phyloP scores from a whole-genome alignment of 805 yeast species.

The Metschnikowia picachoensis region DNA sequence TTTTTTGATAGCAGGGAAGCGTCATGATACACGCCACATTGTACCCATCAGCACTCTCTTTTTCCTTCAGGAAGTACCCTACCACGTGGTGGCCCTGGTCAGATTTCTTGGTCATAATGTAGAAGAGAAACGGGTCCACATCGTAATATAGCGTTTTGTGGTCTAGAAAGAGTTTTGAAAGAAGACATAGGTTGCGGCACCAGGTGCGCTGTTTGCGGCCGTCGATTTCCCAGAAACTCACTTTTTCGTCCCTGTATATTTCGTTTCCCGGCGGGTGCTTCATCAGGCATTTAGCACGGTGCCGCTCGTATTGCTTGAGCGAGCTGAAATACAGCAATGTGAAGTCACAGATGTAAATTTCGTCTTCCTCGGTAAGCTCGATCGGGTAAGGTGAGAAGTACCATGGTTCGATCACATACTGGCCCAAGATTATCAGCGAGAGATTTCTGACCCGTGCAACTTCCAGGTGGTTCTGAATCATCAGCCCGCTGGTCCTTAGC shows the following conservation, averaged over 20 bases:
- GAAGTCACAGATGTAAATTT: conserved; percentile 86
- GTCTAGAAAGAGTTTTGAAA: conserved; percentile 88
- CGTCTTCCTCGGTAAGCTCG: conserved; percentile 90
- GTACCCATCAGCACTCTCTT: conserved; percentile 91
- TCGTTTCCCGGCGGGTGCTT: conserved; percentile 99
- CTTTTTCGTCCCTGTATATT: conserved; percentile 86
- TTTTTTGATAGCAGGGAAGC: conserved; percentile 92
- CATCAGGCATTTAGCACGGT: conserved; percentile 80
- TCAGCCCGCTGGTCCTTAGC: conserved; percentile 91
- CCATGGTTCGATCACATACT: conserved; percentile 96
- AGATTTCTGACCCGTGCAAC: conserved; percentile 89
- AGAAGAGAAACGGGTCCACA: conserved; percentile 95
- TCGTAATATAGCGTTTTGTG: conserved; percentile 96
- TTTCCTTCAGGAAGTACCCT: conserved; percentile 95
- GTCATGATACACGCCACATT: conserved; percentile 97
- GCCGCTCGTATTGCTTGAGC: conserved; percentile 85
- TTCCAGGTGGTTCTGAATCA: conserved; percentile 86
- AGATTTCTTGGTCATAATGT: conserved; percentile 90
- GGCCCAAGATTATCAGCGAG: conserved; percentile 75
- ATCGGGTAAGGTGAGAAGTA: conserved; percentile 96
- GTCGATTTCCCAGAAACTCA: conserved; percentile 95
- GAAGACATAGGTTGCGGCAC: conserved; percentile 91
- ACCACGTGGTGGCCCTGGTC: conserved; percentile 92
- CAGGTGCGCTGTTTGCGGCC: conserved; percentile 95
- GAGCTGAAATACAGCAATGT: conserved; percentile 87